These are phyloP conservation scores for Neoboletus brunneissimus DNA, from an alignment of 768 basidiomycete genomes.

Conservation along the genomic window DNA sequence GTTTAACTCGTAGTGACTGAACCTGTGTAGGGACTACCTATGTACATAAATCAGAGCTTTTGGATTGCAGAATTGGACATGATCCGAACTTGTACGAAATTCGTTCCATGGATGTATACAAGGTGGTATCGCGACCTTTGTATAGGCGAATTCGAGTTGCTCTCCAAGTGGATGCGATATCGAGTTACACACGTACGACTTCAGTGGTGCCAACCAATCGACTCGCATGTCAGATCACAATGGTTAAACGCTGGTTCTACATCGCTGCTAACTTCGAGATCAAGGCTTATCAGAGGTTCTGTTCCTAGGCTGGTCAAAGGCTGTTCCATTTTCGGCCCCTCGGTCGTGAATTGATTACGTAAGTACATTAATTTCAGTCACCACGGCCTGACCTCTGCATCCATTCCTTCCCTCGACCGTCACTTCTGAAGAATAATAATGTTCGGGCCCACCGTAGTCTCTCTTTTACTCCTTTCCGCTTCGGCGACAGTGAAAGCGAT, in stretches of 20 bases:
- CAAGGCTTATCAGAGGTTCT: too few relatives aligned
- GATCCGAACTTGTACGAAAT: not conserved
- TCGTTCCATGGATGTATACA: not conserved
- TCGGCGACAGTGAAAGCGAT: slow-evolving; percentile 36
- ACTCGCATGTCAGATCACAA: too few relatives aligned
- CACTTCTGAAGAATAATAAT: slow-evolving; percentile 23
- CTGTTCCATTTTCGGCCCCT: too few relatives aligned
- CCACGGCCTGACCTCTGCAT: not conserved
- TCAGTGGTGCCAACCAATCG: too few relatives aligned
- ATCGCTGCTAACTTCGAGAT: too few relatives aligned
- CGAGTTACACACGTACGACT: too few relatives aligned
- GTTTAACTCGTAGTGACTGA: not conserved
- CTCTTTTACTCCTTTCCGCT: slow-evolving; percentile 49
- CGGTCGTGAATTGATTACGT: not conserved
- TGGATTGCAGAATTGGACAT: not conserved
- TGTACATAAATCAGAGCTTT: not conserved
- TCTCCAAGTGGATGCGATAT: too few relatives aligned
- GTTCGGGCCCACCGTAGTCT: slow-evolving; percentile 45
- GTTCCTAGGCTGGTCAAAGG: too few relatives aligned
- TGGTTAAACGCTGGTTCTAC: too few relatives aligned
- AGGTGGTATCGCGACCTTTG: too few relatives aligned
- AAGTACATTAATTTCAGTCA: not conserved
- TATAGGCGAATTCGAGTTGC: too few relatives aligned
- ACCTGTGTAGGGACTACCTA: not conserved
- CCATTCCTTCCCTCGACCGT: not conserved